Evolutionary conservation across 106 monocot species (phyloP), one percentile per base, ranked within the genome.

Genomic region (Apostasia shenzhenica): DNA sequence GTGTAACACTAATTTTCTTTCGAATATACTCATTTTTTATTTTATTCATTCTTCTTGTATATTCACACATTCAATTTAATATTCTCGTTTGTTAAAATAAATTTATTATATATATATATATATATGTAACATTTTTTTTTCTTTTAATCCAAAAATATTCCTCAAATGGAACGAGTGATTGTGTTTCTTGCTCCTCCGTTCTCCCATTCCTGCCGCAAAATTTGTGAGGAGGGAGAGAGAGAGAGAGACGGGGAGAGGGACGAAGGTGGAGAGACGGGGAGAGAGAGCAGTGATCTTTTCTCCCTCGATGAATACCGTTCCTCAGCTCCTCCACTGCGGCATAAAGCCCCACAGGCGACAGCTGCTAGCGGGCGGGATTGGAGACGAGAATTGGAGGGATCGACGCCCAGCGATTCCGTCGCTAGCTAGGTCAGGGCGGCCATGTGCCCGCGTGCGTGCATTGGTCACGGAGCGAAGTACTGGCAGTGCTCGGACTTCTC

Each of bases 401-500:
- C 48, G 72, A 46, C 57, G 59, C 42, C 65, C 59, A 13, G 41
- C 71, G 41, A 13, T 59, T 59, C 73, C 70, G 14, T 6, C 57
- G 41, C 47, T 55, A 45, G 14, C 63, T 5, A 61, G 72, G 55
- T 2, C 51, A 39, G 53, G 55, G 59, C 62, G 83, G 3, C 39
- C 73, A 6, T 26, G 26, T 26, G 26, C 26, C 26, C n/a, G 47
- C 55, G 73, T 82, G 69, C 48, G 80, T 46, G 86, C 90, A 8
- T 84, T 93, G 38, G 79, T 84, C 39, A 82, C 89, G 12, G 86
- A 81, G 66, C 77, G 86, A 1, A 78, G 62, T 53, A 64, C 79
- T 45, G 54, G 62, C 47, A 70, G 26, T 10, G 50, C 72, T 54
- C 66, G 10, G 9, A 6, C 72, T 6, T 54, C 75, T 12, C 14